Percentiles rank a stretch among this genome's conserved stretches.
Evolutionary conservation across 495 filamentous ascomycete species (phyloP).

Genomic region (Talaromyces wortmannii): DNA sequence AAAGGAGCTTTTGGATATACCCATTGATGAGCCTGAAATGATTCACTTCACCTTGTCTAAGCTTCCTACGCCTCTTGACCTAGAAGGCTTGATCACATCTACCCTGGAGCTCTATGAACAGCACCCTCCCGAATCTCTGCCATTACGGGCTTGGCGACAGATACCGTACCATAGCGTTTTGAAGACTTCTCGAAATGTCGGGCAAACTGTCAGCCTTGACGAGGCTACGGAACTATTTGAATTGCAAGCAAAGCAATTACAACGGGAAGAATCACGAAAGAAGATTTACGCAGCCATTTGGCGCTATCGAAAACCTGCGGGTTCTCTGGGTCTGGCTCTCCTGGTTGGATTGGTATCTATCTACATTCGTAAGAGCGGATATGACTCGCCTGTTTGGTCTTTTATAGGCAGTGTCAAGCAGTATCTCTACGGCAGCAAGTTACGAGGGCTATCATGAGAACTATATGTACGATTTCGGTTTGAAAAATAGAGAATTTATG

Average conservation of each 20-base stretch:
- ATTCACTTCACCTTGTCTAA: conserved; percentile 84
- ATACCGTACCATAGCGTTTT: conserved; percentile 74
- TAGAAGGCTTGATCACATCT: conserved; percentile 66
- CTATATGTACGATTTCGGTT: neutral
- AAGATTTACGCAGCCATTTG: conserved; percentile 45
- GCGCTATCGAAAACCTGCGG: conserved; percentile 52
- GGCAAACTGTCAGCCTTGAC: conserved; percentile 39
- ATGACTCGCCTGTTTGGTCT: conserved; percentile 33
- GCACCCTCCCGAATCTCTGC: conserved; percentile 69
- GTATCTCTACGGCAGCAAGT: neutral
- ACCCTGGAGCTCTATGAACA: conserved; percentile 55
- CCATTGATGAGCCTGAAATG: conserved; percentile 86
- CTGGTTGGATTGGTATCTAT: conserved; percentile 52
- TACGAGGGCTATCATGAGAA: neutral
- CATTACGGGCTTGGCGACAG: conserved; percentile 53
- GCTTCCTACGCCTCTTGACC: conserved; percentile 73
- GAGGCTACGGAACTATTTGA: conserved; percentile 61
- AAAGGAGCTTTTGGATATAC: conserved; percentile 74
- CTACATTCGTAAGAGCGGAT: conserved; percentile 40
- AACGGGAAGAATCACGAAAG: conserved; percentile 51
- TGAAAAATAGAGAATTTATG: neutral
- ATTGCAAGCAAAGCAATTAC: conserved; percentile 60
- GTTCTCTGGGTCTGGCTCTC: conserved; percentile 55
- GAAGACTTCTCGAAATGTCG: conserved; percentile 61
- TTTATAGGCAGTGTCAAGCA: conserved; percentile 22